Percentiles rank a stretch among this genome's conserved stretches.
These are phyloP conservation scores for Senecio squalidus DNA, from an alignment of 140 eudicot genomes.

Conservation along the genomic window DNA sequence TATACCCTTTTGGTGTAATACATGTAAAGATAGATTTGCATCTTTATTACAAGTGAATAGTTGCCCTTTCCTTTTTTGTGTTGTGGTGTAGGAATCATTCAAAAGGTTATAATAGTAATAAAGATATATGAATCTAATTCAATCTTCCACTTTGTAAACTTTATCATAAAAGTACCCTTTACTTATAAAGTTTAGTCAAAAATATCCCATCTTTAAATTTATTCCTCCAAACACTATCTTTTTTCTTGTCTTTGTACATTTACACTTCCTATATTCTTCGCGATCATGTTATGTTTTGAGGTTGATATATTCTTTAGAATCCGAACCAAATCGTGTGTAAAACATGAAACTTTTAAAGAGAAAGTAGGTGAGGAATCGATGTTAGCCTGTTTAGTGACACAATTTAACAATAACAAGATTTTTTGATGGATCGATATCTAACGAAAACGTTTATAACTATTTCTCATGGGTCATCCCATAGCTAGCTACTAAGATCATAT, in stretches of 20 bases:
- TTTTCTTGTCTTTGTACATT: slow-evolving; percentile 9
- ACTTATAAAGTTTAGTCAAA: slow-evolving; percentile 33
- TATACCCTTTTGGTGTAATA: slow-evolving; percentile 23
- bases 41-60: slow-evolving; percentile 17
- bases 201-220: slow-evolving; percentile 24
- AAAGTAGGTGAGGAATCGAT: not conserved
- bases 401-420: not conserved
- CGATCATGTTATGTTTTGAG: slow-evolving; percentile 1
- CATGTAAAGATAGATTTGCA: slow-evolving; percentile 20
- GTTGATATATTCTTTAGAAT: slow-evolving; percentile 5
- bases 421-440: not conserved
- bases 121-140: slow-evolving; percentile 37
- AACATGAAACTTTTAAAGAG: not conserved
- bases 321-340: not conserved
- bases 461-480: no score
- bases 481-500: no score
- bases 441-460: no score
- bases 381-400: not conserved
- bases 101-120: slow-evolving; percentile 18
- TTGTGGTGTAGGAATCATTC: slow-evolving; percentile 19
- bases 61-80: slow-evolving; percentile 24
- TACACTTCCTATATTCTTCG: slow-evolving; percentile 15
- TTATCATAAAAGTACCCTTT: slow-evolving; percentile 28
- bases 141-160: slow-evolving; percentile 33
- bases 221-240: slow-evolving; percentile 29